Conservation (phyloP, 305 asterid genomes). For the Andrographis paniculata region DNA sequence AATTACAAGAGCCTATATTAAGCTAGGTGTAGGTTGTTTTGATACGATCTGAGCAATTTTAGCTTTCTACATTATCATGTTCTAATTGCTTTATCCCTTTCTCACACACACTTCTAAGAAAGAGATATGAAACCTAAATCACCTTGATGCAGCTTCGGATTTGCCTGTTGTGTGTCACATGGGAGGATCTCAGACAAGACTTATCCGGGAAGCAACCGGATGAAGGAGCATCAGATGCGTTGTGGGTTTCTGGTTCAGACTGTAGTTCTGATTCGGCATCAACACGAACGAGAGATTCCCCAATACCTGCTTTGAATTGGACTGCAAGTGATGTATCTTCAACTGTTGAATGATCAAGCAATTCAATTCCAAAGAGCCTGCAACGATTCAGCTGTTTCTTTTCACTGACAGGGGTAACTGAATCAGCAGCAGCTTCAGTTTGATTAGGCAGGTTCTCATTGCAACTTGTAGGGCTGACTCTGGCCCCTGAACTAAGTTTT, state of each 20-base stretch:
- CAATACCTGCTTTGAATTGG: conserved; percentile 25
- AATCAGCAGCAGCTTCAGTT: conserved; percentile 34
- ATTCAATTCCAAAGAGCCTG: conserved; percentile 61
- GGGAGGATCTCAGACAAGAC: conserved; percentile 51
- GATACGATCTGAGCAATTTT: too few species aligned
- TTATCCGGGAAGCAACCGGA: conserved; percentile 48
- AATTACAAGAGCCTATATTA: too few species aligned
- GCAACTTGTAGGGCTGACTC: conserved; percentile 25
- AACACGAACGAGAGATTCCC: conserved; percentile 24
- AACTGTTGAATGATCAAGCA: conserved; percentile 33
- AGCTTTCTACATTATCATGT: too few species aligned
- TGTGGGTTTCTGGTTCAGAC: conserved; percentile 40
- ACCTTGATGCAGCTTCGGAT: conserved; percentile 72
- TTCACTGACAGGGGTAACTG: conserved; percentile 39
- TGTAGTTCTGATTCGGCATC: conserved; percentile 40
- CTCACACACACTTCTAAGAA: too few species aligned
- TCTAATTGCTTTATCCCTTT: too few species aligned
- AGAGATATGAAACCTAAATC: conserved; percentile 5
- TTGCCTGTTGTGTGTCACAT: conserved; percentile 43
- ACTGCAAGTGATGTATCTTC: conserved; percentile 29
- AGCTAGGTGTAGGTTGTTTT: too few species aligned
- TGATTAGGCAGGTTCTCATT: conserved; percentile 34
- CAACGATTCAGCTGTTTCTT: conserved; percentile 46
- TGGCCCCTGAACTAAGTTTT: conserved; percentile 37
- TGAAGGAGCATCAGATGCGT: conserved; percentile 27